Evolutionary conservation across 2,329 filamentous ascomycete species (phyloP).

Genomic region (Claviceps paspali): DNA sequence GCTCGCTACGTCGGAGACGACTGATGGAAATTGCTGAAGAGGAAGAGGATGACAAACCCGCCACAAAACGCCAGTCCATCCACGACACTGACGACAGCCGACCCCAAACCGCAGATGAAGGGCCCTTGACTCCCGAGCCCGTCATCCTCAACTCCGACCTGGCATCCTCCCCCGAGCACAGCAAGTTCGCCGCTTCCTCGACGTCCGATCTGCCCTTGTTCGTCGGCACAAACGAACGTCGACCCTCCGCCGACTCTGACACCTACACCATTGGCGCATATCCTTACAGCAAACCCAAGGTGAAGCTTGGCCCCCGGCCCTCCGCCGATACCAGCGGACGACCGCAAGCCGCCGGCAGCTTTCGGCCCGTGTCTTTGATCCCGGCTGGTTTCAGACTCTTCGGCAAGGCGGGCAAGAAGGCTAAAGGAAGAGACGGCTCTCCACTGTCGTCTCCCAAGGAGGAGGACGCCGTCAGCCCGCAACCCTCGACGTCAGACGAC

Average conservation of each 20-base stretch:
- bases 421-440: slow-evolving; percentile 13
- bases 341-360: slow-evolving; percentile 45
- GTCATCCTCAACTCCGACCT: slow-evolving; percentile 38
- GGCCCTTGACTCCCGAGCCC: slow-evolving; percentile 14
- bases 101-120: slow-evolving; percentile 15
- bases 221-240: slow-evolving; percentile 28
- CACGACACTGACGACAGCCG: slow-evolving; percentile 25
- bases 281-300: slow-evolving; percentile 53
- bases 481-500: slow-evolving; percentile 14
- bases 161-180: slow-evolving; percentile 32
- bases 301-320: slow-evolving; percentile 78
- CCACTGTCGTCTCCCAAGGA: slow-evolving; percentile 17
- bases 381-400: slow-evolving; percentile 66
- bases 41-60: slow-evolving; percentile 57
- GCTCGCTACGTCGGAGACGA: slow-evolving; percentile 60
- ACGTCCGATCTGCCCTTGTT: slow-evolving; percentile 37
- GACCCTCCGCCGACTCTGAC: slow-evolving; percentile 34
- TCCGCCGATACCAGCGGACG: slow-evolving; percentile 50
- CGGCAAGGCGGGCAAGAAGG: slow-evolving; percentile 40
- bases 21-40: slow-evolving; percentile 92
- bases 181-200: slow-evolving; percentile 30
- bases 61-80: slow-evolving; percentile 42
- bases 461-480: slow-evolving; percentile 20
- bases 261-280: slow-evolving; percentile 28
- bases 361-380: slow-evolving; percentile 61